Base-by-base conservation (phyloP, 2,329 filamentous ascomycete genomes). In the Penicillium sp. region DNA sequence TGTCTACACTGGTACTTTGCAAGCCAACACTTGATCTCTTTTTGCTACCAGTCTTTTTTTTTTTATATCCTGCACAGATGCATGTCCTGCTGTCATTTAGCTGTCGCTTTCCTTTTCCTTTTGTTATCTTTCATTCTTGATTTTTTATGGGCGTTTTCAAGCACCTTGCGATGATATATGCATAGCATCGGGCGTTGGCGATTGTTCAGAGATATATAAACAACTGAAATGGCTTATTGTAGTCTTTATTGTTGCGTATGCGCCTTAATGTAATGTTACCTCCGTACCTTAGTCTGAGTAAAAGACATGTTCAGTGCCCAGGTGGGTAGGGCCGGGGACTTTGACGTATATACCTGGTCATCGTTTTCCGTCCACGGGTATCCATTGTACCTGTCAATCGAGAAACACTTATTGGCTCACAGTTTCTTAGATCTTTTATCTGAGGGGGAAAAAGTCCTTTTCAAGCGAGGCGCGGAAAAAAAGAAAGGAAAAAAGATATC, bases 1-100 rank as follows among this genome's bases (percentile, higher is more conserved):
- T 27, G 72, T 74, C 13, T 81, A 81, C 52, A 69, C 67, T 6
- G 60, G 59, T 15, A 55, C 46, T 42, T n/a, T 53, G 18, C 53
- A 52, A 33, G 31, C 49, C n/a, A 51, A 42, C 20, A 42, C 38
- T 33, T 65, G 42, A 58, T 40, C 13, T 20, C 20, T 33, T 6
- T 20, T 12, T 28, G 13, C 23, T 18, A 7, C 25, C 9, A 33
- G 13, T 35, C 12, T 23, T 54, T 43, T 46, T 31, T n/a, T 41
- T 46, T 31, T n/a, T 41, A 42, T 18, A 28, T 48, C 43, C 25
- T 51, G 42, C 45, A 53, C 33, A 33, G 40, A 32, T 46, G 46
- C 39, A 50, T 53, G 43, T 47, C 44, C 23, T 46, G 29, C 49
- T 47, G 29, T 49, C 15, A 39, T 24, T 45, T 44, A 27, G 8